A percentile compares a stretch with the other conserved stretches of the same genome.
phyloP scores from a whole-genome alignment of 2,329 filamentous ascomycete species.

The Penicillium concentricum region DNA sequence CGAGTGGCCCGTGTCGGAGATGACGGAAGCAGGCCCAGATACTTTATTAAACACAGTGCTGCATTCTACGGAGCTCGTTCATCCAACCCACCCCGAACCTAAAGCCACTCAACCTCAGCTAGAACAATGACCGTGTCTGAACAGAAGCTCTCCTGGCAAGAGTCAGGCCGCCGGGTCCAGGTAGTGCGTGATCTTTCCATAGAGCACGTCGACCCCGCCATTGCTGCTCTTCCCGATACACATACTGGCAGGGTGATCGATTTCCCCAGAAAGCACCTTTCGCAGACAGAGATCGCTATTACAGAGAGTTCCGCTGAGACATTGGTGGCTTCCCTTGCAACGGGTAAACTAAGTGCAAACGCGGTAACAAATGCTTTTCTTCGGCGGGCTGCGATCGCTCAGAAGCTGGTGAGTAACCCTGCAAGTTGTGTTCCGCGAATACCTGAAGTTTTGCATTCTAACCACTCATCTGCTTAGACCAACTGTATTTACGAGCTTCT shows the following conservation, averaged over 20 bases:
- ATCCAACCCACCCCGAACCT: not conserved
- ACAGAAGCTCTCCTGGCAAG: not conserved
- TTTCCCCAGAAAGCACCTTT: conserved; percentile 49
- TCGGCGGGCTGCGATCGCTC: conserved; percentile 54
- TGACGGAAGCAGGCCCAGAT: not conserved
- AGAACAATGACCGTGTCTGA: not conserved
- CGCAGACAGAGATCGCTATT: conserved; percentile 49
- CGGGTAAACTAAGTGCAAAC: conserved; percentile 44
- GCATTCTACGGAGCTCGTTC: not conserved
- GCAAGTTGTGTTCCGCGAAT: not conserved
- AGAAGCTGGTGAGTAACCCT: conserved; percentile 41
- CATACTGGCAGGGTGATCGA: conserved; percentile 10
- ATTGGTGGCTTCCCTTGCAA: conserved; percentile 45
- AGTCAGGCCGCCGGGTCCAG: not conserved
- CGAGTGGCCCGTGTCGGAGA: not conserved
- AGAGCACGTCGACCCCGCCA: not conserved
- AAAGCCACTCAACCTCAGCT: not conserved
- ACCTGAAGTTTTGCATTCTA: not conserved
- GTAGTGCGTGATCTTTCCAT: not conserved
- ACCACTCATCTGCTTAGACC: conserved; percentile 30
- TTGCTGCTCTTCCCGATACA: conserved; percentile 14
- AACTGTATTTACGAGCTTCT: conserved; percentile 50
- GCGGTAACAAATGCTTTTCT: conserved; percentile 55
- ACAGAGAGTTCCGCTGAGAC: conserved; percentile 49
- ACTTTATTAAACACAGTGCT: not conserved